Percentiles rank a stretch among this genome's conserved stretches.
Evolutionary conservation across 225 moss, liverwort and hornwort species (phyloP).

Genomic region (Marchantia paleacea): DNA sequence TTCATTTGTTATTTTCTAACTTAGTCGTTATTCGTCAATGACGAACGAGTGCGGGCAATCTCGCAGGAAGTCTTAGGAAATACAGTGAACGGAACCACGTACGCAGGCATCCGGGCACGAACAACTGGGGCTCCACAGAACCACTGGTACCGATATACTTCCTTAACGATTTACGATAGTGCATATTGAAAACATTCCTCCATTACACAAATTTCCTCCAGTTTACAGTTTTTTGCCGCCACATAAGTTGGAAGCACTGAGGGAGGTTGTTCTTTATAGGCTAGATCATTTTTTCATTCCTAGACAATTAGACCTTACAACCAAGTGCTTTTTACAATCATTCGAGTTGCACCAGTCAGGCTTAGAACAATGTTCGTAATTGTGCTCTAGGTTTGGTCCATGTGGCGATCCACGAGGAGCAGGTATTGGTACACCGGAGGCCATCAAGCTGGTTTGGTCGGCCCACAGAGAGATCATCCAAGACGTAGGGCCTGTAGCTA

Average conservation of each 20-base stretch:
- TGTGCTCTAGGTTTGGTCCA: constrained; percentile 77
- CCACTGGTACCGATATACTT: constrained; percentile 59
- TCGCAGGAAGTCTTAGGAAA: constrained; percentile 80
- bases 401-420: constrained; percentile 98
- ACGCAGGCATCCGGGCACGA: constrained; percentile 92
- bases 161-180: no score
- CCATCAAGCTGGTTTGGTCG: constrained; percentile 96
- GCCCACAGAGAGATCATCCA: constrained; percentile 93
- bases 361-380: not conserved
- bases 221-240: no score
- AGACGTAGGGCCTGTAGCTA: constrained; percentile 76
- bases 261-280: no score
- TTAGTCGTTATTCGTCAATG: not conserved
- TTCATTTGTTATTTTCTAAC: not conserved
- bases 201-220: no score
- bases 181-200: no score
- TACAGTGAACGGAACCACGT: constrained; percentile 97
- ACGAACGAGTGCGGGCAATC: not conserved
- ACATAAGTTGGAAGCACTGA: no score
- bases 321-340: not conserved
- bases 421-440: constrained; percentile 98
- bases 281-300: not conserved
- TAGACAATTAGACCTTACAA: not conserved
- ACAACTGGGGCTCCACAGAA: constrained; percentile 99
- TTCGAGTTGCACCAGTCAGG: not conserved